phyloP scores from a whole-genome alignment of 176 grass and related monocot species.

The Carex cristatella region DNA sequence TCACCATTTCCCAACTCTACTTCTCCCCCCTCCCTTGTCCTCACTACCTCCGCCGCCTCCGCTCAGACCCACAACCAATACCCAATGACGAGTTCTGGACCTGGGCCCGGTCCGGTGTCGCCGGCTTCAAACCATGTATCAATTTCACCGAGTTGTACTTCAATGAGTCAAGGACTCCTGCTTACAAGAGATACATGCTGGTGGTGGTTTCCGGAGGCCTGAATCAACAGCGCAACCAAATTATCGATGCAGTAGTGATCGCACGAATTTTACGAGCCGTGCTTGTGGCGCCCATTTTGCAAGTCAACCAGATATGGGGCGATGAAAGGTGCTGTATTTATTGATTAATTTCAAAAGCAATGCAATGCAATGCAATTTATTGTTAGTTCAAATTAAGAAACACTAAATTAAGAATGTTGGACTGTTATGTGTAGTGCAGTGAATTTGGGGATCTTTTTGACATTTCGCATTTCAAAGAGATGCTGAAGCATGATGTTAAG shows the following conservation, averaged over 20 bases:
- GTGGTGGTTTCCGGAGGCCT: conserved; percentile 39
- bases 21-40: conserved; percentile 21
- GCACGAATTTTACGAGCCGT: conserved; percentile 32
- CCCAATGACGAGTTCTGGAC: conserved; percentile 29
- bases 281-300: conserved; percentile 32
- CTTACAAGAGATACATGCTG: conserved; percentile 29
- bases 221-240: conserved; percentile 46
- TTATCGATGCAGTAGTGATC: conserved; percentile 38
- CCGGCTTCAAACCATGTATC: conserved; percentile 10
- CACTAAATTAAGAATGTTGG: neutral
- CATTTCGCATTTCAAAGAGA: conserved; percentile 33
- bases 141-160: conserved; percentile 11
- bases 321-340: conserved; percentile 33
- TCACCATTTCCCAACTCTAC: conserved; percentile 32
- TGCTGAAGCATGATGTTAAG: conserved; percentile 28
- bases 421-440: conserved; percentile 28
- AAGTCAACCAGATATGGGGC: conserved; percentile 42
- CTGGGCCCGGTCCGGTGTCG: neutral
- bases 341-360: neutral
- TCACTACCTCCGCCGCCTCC: neutral
- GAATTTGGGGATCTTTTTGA: conserved; percentile 47
- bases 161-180: neutral
- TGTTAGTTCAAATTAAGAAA: too few species aligned
- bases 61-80: neutral
- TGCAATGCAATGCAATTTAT: neutral